Conservation (phyloP, 495 filamentous ascomycete genomes). For the Amorphotheca resinae region DNA sequence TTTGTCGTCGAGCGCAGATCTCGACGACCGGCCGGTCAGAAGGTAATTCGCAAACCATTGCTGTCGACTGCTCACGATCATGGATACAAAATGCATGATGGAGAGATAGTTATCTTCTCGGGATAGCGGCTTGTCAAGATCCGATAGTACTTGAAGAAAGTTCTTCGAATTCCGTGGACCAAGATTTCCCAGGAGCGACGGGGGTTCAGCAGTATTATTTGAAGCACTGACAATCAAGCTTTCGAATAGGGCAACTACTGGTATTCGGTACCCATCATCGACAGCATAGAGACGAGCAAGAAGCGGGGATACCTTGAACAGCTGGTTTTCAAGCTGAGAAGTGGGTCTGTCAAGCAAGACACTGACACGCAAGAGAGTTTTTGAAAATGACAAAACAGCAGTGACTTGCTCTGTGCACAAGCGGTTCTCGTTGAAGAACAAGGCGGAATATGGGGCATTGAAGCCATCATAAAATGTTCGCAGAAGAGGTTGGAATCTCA, state of each 20-base stretch:
- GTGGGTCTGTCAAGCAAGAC: constrained; percentile 46
- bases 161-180: constrained; percentile 68
- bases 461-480: constrained; percentile 56
- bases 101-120: constrained; percentile 45
- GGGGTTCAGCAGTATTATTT: constrained; percentile 54
- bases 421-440: constrained; percentile 41
- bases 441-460: constrained; percentile 46
- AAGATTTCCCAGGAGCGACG: constrained; percentile 79
- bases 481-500: constrained; percentile 68
- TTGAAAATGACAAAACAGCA: constrained; percentile 52
- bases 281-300: constrained; percentile 67
- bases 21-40: constrained; percentile 74
- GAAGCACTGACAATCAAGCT: constrained; percentile 59
- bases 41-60: constrained; percentile 92
- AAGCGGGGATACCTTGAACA: constrained; percentile 66
- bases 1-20: constrained; percentile 50
- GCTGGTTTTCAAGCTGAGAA: constrained; percentile 56
- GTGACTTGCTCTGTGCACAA: constrained; percentile 50
- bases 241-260: constrained; percentile 57
- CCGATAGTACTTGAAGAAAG: constrained; percentile 67
- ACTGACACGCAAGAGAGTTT: constrained; percentile 54
- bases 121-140: constrained; percentile 63
- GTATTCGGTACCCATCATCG: constrained; percentile 49
- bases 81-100: constrained; percentile 78
- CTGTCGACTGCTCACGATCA: constrained; percentile 80